Base-by-base conservation (phyloP, 2,329 filamentous ascomycete genomes). In the Verticillium tricorpus region DNA sequence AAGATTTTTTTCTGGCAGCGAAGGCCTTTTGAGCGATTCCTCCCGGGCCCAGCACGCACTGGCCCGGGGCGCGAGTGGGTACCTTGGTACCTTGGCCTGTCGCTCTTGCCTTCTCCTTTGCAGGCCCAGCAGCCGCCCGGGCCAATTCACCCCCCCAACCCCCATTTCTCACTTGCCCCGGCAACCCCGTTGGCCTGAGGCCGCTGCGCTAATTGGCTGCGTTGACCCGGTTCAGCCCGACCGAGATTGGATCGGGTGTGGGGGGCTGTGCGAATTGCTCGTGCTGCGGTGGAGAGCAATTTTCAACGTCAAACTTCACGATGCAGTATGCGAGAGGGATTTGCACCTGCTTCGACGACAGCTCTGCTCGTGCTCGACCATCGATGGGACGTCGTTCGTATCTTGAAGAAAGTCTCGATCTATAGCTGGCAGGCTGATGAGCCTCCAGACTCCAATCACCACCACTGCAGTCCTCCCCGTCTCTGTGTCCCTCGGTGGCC, bases 11-110 rank as follows among this genome's bases (percentile, higher is more conserved):
- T 76, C 78, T 77, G 78, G 77, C 75, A 74, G 74, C 74, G 67
- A 68, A 75, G 75, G 76, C 75, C 74, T 81, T 81, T 81, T 81
- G 76, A 78, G 80, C 81, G 80, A 83, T 76, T 82, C 79, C 82
- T 83, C 75, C 81, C 80, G 81, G 28, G 71, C 72, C 68, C 67
- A 64, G 64, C 68, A 67, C 67, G 64, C 66, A 76, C 39, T 55
- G 67, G 64, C 45, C 45, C 45, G 45, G 45, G 45, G 45, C 45
- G 45, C 45, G 22, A 50, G 45, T 65, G 64, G 64, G 62, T 56
- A 63, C 55, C 50, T 62, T 40, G 64, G 62, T 56, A 63, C 55
- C 50, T 62, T 40, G 60, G 31, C 22, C 57, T 52, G 39, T 57
- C 28, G 40, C 37, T 35, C 40, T 37, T 62, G 32, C 22, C 59